These are phyloP conservation scores for Schizosaccharomyces osmophilus DNA, from an alignment of 805 yeast species.

Conservation along the genomic window DNA sequence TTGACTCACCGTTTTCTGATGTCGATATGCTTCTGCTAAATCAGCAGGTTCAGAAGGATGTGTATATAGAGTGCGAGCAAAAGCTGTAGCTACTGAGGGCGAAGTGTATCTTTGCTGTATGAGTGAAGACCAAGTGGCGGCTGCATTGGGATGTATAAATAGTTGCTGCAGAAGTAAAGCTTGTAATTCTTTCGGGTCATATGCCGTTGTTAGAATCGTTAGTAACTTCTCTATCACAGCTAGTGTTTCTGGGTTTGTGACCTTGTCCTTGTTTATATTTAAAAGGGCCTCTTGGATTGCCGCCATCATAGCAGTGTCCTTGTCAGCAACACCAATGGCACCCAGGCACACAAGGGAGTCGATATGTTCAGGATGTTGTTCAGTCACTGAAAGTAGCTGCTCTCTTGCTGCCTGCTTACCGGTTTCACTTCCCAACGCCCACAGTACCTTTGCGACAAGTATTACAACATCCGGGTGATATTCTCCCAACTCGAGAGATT, in stretches of 20 bases:
- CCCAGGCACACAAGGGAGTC: constrained; percentile 51
- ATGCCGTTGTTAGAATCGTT: neutral
- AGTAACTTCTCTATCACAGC: neutral
- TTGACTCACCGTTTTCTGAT: neutral
- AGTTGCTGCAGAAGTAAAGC: neutral
- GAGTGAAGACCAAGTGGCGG: neutral
- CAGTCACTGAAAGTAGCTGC: constrained; percentile 46
- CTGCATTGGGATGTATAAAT: neutral
- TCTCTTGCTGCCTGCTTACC: constrained; percentile 66
- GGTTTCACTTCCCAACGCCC: constrained; percentile 50
- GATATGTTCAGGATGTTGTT: constrained; percentile 38
- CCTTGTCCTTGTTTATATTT: neutral
- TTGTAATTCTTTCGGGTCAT: neutral
- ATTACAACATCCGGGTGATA: constrained; percentile 45
- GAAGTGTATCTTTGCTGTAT: neutral
- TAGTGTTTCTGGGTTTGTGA: neutral
- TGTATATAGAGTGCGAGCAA: neutral
- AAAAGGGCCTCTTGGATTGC: constrained; percentile 26
- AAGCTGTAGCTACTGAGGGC: neutral
- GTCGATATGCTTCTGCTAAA: neutral
- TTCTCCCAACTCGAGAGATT: constrained; percentile 31
- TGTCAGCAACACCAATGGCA: constrained; percentile 44
- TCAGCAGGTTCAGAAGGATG: neutral
- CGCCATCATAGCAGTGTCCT: constrained; percentile 29
- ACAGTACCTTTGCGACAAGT: constrained; percentile 53